Percentiles rank a stretch among this genome's conserved stretches.
These are phyloP conservation scores for Clarireedia paspali DNA, from an alignment of 2,329 filamentous ascomycete genomes.

Conservation along the genomic window DNA sequence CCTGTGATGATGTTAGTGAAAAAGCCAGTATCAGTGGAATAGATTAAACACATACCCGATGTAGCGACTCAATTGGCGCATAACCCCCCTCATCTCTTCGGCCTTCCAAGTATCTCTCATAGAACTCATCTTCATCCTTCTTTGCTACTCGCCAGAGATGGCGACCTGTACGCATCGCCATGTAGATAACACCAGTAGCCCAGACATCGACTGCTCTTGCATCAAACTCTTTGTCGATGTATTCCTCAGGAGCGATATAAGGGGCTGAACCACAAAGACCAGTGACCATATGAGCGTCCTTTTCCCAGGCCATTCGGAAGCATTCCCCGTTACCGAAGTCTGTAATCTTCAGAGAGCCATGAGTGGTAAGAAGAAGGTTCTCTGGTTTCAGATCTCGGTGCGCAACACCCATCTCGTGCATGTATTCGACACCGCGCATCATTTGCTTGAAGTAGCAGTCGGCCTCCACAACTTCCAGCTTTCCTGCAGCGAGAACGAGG, in stretches of 20 bases:
- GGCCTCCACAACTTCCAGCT: constrained; percentile 85
- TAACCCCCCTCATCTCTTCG: constrained; percentile 93
- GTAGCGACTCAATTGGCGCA: constrained; percentile 88
- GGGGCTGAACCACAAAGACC: constrained; percentile 93
- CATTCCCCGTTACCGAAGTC: constrained; percentile 99
- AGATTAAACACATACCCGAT: constrained; percentile 54
- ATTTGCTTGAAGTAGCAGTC: constrained; percentile 99
- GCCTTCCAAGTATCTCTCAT: constrained; percentile 86
- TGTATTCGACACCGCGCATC: constrained; percentile 98
- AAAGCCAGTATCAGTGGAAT: not conserved
- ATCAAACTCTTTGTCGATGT: constrained; percentile 91
- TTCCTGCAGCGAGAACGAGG: constrained; percentile 80
- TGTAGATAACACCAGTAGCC: constrained; percentile 98
- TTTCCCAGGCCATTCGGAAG: constrained; percentile 99
- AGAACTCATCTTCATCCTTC: constrained; percentile 96
- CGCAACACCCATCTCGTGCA: constrained; percentile 98
- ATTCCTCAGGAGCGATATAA: constrained; percentile 96
- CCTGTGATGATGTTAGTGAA: constrained; percentile 43
- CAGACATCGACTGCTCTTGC: constrained; percentile 96
- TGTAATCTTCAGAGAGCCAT: constrained; percentile 91
- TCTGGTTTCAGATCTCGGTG: constrained; percentile 96
- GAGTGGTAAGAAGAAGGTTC: constrained; percentile 87
- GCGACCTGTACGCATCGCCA: constrained; percentile 96
- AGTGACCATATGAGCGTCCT: constrained; percentile 95
- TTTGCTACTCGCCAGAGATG: constrained; percentile 97